Conservation (phyloP, 768 basidiomycete genomes). For the Kwoniella sp. region DNA sequence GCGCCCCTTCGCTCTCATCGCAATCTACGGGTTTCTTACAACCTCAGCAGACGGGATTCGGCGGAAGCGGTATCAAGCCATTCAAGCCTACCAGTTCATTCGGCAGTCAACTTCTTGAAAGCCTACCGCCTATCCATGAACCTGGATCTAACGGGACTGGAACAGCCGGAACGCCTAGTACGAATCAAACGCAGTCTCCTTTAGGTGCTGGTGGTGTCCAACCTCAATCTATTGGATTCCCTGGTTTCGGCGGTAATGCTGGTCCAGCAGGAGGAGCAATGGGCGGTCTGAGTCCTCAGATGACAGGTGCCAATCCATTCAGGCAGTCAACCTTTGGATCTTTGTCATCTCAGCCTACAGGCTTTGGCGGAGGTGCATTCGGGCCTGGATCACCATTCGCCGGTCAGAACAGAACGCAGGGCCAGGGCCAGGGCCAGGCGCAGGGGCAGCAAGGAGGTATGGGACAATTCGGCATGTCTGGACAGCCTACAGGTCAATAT, state of each 20-base stretch:
- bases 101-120: slow-evolving; percentile 72
- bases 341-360: slow-evolving; percentile 8
- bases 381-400: slow-evolving; percentile 35
- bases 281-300: slow-evolving; percentile 18
- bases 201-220: slow-evolving; percentile 17
- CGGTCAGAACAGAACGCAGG: slow-evolving; percentile 23
- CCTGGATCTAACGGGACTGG: slow-evolving; percentile 7
- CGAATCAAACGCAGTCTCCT: not conserved
- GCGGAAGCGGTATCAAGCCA: slow-evolving; percentile 65
- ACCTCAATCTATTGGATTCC: slow-evolving; percentile 37
- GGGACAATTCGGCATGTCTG: slow-evolving; percentile 28
- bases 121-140: slow-evolving; percentile 71
- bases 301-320: slow-evolving; percentile 31
- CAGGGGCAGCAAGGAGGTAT: slow-evolving; percentile 5
- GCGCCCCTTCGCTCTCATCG: slow-evolving; percentile 19
- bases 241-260: slow-evolving; percentile 15
- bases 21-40: slow-evolving; percentile 53
- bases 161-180: not conserved
- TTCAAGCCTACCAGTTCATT: slow-evolving; percentile 83
- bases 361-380: slow-evolving; percentile 28
- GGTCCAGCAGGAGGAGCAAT: slow-evolving; percentile 1
- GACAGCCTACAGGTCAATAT: slow-evolving; percentile 16
- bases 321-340: slow-evolving; percentile 24
- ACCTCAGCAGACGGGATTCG: slow-evolving; percentile 62
- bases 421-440: slow-evolving; percentile 2